Conservation (phyloP, 106 monocot genomes). For the Agapanthus africanus region DNA sequence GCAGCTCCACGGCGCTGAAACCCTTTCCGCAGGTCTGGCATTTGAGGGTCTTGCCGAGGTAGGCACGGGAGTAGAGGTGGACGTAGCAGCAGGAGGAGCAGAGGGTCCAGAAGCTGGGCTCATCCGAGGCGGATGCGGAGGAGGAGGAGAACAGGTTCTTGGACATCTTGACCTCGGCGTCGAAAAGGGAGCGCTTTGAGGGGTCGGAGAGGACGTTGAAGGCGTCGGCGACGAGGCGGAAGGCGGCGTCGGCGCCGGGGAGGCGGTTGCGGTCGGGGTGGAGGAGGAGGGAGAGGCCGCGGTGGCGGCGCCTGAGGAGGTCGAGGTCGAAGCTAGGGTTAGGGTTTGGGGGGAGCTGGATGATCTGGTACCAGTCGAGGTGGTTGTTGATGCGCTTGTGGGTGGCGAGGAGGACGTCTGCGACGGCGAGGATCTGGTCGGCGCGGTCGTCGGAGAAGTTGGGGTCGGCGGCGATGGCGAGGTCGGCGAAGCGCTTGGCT, state of each 20-base stretch:
- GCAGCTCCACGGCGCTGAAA: constrained; percentile 33
- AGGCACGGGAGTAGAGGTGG: constrained; percentile 35
- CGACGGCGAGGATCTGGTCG: constrained; percentile 27
- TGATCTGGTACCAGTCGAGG: constrained; percentile 19
- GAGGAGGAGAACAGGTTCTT: neutral
- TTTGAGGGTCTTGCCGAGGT: constrained; percentile 20
- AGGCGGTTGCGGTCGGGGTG: constrained; percentile 22
- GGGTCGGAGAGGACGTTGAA: constrained; percentile 52
- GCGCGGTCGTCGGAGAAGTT: constrained; percentile 15
- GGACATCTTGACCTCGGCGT: constrained; percentile 23
- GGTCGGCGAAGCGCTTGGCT: constrained; percentile 25
- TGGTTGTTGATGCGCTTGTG: constrained; percentile 15
- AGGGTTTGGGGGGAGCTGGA: constrained; percentile 12
- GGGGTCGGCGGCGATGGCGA: constrained; percentile 13
- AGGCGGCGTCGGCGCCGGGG: constrained; percentile 31
- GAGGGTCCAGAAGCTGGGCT: constrained; percentile 42
- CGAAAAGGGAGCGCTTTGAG: constrained; percentile 35
- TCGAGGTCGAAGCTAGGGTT: constrained; percentile 1
- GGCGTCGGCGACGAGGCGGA: constrained; percentile 32
- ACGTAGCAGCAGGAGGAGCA: constrained; percentile 45
- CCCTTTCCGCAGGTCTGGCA: constrained; percentile 35
- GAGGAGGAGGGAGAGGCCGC: constrained; percentile 49
- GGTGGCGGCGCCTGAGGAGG: constrained; percentile 11
- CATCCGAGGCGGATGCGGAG: neutral
- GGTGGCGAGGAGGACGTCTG: constrained; percentile 21